Percentiles rank a stretch among this genome's conserved stretches.
Conservation (phyloP, 2,329 filamentous ascomycete species). For the Verticillium nonalfalfae region DNA sequence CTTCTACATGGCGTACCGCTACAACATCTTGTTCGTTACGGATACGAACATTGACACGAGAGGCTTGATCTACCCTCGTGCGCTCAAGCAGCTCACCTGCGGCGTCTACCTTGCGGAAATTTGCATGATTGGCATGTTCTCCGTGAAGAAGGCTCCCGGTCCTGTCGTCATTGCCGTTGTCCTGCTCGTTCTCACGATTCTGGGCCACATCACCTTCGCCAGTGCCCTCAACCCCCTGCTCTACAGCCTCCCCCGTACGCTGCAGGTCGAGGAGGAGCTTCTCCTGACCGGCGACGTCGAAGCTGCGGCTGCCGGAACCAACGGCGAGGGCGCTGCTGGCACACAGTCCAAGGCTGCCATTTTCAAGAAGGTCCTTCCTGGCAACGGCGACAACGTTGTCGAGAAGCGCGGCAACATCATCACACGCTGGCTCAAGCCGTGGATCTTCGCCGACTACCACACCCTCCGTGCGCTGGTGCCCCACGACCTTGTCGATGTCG, state of each 20-base stretch:
- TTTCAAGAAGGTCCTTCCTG: constrained; percentile 9
- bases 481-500: constrained; percentile 34
- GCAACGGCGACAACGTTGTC: constrained; percentile 15
- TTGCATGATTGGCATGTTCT: constrained; percentile 77
- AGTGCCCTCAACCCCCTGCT: constrained; percentile 65
- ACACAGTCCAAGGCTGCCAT: constrained; percentile 11
- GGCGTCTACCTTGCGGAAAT: constrained; percentile 77
- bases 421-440: constrained; percentile 68
- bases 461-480: constrained; percentile 66
- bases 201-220: constrained; percentile 71
- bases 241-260: constrained; percentile 62
- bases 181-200: constrained; percentile 67
- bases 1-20: constrained; percentile 80
- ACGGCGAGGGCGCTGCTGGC: neutral
- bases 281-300: constrained; percentile 14
- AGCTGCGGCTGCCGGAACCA: neutral
- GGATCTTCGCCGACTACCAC: constrained; percentile 68
- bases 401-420: constrained; percentile 52
- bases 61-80: constrained; percentile 81
- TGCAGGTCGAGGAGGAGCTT: constrained; percentile 33
- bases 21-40: constrained; percentile 79
- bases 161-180: constrained; percentile 70
- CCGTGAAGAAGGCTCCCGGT: constrained; percentile 58
- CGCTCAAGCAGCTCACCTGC: constrained; percentile 77
- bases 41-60: constrained; percentile 79